These are phyloP conservation scores for Keithomyces neogunnii DNA, from an alignment of 2,329 filamentous ascomycete species.

Conservation along the genomic window DNA sequence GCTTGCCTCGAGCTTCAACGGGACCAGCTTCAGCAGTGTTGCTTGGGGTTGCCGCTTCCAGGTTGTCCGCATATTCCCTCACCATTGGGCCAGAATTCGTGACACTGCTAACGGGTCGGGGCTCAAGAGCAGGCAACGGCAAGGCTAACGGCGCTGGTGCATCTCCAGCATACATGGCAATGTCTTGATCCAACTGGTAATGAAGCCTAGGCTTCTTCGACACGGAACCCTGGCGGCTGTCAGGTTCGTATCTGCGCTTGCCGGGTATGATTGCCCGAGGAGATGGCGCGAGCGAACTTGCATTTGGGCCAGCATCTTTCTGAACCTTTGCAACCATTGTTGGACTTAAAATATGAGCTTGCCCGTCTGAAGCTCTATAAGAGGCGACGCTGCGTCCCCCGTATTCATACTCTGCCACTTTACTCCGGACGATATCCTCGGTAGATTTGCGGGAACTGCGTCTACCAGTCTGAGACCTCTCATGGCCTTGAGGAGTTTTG, in stretches of 20 bases:
- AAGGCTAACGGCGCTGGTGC: too few relatives aligned
- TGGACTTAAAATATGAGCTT: background rate
- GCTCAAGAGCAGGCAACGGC: background rate
- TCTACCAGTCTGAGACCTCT: background rate
- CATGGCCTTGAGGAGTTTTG: background rate
- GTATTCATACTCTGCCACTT: background rate
- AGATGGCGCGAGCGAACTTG: background rate
- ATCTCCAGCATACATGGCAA: background rate
- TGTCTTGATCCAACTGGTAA: background rate
- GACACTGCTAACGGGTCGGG: background rate
- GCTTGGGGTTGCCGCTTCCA: too few relatives aligned
- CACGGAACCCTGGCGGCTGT: too few relatives aligned
- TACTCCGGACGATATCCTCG: background rate
- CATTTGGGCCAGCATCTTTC: background rate
- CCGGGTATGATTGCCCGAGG: background rate
- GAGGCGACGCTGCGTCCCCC: background rate
- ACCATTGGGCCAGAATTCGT: too few relatives aligned
- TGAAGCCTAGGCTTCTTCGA: background rate
- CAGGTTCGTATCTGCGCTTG: background rate
- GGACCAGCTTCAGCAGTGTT: too few relatives aligned
- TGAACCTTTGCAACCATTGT: background rate
- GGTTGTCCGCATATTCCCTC: background rate
- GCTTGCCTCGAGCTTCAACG: too few relatives aligned
- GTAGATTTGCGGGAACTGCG: background rate
- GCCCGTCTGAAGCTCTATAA: background rate